These are phyloP conservation scores for Megacollybia marginata DNA, from an alignment of 768 basidiomycete genomes.

Conservation along the genomic window DNA sequence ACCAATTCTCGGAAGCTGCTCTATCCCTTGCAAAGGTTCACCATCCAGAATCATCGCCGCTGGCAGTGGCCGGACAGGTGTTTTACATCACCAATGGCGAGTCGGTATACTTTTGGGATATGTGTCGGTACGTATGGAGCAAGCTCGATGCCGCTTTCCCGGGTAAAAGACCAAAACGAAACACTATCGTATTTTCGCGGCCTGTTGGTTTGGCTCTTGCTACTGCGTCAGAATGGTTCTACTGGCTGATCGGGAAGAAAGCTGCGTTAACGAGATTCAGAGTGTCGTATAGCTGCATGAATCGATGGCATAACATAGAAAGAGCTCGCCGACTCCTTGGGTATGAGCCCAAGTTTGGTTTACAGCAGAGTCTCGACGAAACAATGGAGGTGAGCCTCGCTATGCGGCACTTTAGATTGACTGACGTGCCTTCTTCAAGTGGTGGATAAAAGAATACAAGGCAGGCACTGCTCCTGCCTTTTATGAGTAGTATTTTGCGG, in stretches of 20 bases:
- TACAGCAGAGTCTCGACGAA: constrained; percentile 80
- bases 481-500: not conserved
- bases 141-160: constrained; percentile 55
- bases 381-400: constrained; percentile 59
- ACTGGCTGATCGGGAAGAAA: constrained; percentile 68
- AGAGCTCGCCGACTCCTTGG: constrained; percentile 86
- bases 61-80: constrained; percentile 84
- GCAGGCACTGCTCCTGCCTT: not conserved
- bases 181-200: constrained; percentile 45
- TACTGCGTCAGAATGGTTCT: constrained; percentile 63
- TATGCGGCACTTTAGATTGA: not conserved
- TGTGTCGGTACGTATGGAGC: constrained; percentile 74
- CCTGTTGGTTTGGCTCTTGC: constrained; percentile 66
- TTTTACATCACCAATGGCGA: constrained; percentile 99
- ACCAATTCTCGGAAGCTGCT: constrained; percentile 59
- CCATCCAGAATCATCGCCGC: constrained; percentile 39
- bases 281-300: constrained; percentile 72
- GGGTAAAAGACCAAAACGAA: constrained; percentile 34
- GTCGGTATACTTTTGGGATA: constrained; percentile 95
- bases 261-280: constrained; percentile 83
- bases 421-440: not conserved
- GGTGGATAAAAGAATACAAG: constrained; percentile 1
- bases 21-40: constrained; percentile 44
- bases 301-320: constrained; percentile 90
- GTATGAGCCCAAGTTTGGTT: constrained; percentile 85